Conservation (phyloP, 2,329 filamentous ascomycete species). For the Myotisia sp. region DNA sequence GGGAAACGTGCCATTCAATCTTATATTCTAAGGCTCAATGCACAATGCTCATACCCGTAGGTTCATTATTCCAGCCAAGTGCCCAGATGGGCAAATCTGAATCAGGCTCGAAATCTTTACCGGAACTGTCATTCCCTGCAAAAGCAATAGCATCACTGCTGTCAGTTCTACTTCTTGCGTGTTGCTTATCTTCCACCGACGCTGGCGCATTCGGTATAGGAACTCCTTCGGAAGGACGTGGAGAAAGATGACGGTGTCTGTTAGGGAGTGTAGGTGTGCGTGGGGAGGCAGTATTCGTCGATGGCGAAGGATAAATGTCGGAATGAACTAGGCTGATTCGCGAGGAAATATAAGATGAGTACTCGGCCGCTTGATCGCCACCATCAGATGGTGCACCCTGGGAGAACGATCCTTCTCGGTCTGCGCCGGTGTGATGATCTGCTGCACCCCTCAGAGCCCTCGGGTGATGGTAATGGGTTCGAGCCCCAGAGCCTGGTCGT, state of each 20-base stretch:
- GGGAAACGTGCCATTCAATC: no score
- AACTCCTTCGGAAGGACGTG: slow-evolving; percentile 20
- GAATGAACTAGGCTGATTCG: slow-evolving; percentile 21
- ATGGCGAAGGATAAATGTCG: slow-evolving; percentile 27
- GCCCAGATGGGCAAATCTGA: slow-evolving; percentile 34
- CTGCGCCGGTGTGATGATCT: slow-evolving; percentile 18
- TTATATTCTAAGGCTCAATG: slow-evolving; percentile 23
- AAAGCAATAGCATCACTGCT: slow-evolving; percentile 35
- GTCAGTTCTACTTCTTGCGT: slow-evolving; percentile 29
- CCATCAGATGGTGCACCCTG: slow-evolving; percentile 11
- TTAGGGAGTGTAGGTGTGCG: slow-evolving; percentile 15
- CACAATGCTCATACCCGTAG: slow-evolving; percentile 21
- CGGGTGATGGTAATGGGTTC: slow-evolving; percentile 12
- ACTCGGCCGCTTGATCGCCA: no score
- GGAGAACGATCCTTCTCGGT: slow-evolving; percentile 18
- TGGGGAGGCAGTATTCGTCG: slow-evolving; percentile 18
- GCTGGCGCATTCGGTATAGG: no score
- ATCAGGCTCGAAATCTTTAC: slow-evolving; percentile 34
- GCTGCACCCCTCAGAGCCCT: slow-evolving; percentile 12
- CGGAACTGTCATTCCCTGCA: slow-evolving; percentile 30
- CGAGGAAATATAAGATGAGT: not conserved
- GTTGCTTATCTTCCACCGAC: slow-evolving; percentile 22
- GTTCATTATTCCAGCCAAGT: slow-evolving; percentile 30
- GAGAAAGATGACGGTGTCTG: slow-evolving; percentile 26
- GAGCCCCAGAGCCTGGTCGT: slow-evolving; percentile 24